Base-by-base conservation (phyloP, 2,329 filamentous ascomycete species). In the Drechslerella dactyloides region DNA sequence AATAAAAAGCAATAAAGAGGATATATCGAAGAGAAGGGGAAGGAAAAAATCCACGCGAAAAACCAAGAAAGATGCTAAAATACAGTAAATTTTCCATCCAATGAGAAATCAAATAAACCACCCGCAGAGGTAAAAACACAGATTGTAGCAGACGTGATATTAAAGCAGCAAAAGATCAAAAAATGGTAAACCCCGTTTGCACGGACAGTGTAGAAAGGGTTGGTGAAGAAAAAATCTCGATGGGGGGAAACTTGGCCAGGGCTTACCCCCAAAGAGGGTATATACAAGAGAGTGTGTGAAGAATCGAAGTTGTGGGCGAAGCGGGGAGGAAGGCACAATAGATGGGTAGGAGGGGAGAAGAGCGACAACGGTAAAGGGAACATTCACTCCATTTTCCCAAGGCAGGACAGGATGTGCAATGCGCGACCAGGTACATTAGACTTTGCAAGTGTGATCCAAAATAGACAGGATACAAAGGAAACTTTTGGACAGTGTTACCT, bases 161-260 rank as follows among this genome's bases (percentile, higher is more conserved):
- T n/a, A n/a, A n/a, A n/a, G n/a, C n/a, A n/a, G n/a, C n/a, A 51
- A 57, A 57, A 19, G 52, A 37, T 57, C 57, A 65, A 24, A 54
- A 66, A 66, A 66, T n/a, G 13, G 53, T 58, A 44, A 19, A 60
- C 30, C 57, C 65, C 65, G 65, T 54, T 69, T 58, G 65, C 65
- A 54, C 65, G 65, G 58, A 48, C 37, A 52, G 53, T 54, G 53
- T 57, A 50, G 27, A 48, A 58, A 58, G 19, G 13, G 5, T 42
- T 42, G 11, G 13, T 3, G 37, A 13, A 42, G 62, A 69, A 65
- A 53, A 69, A 53, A 58, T 69, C 65, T 42, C 58, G 62, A 58
- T 62, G 65, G 65, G 40, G 46, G 52, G 54, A 62, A 69, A 69
- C 65, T 58, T 69, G 65, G 65, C 65, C 65, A 60, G 65, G 65